Evolutionary conservation across 1,139 yeast species (phyloP).

Genomic region (Geotrichum cucujoidarum): DNA sequence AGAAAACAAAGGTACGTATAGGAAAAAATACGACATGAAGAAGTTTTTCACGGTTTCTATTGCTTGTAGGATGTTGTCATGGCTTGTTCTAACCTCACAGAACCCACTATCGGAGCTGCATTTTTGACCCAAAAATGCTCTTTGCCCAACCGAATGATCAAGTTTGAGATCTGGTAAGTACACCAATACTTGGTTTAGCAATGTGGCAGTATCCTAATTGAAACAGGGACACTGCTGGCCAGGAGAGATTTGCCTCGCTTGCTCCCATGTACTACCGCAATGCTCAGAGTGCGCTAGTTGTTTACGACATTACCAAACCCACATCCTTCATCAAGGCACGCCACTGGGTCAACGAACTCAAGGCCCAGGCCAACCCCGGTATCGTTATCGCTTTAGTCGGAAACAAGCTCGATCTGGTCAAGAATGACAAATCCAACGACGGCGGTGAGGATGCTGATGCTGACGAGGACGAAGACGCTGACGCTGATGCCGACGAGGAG

Average conservation of each 20-base stretch:
- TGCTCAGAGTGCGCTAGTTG: slow-evolving; percentile 97
- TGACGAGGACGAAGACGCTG: slow-evolving; percentile 33
- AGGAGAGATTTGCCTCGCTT: slow-evolving; percentile 90
- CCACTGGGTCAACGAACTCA: slow-evolving; percentile 96
- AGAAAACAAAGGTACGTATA: slow-evolving; percentile 68
- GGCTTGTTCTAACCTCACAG: slow-evolving; percentile 30
- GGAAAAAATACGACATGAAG: too few relatives aligned
- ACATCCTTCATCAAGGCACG: slow-evolving; percentile 98
- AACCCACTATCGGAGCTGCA: slow-evolving; percentile 98
- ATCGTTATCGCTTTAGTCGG: slow-evolving; percentile 93
- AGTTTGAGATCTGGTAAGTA: slow-evolving; percentile 81
- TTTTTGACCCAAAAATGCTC: slow-evolving; percentile 92
- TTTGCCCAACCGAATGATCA: slow-evolving; percentile 82
- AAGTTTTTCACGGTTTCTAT: not conserved
- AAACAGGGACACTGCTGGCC: slow-evolving; percentile 87
- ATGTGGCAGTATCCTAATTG: not conserved
- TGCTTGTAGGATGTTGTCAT: not conserved
- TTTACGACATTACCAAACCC: slow-evolving; percentile 92
- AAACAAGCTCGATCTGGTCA: slow-evolving; percentile 70
- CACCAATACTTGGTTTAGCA: not conserved
- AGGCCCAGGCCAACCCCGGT: slow-evolving; percentile 88
- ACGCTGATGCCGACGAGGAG: slow-evolving; percentile 30
- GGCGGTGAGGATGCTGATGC: slow-evolving; percentile 10
- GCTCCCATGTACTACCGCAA: slow-evolving; percentile 98
- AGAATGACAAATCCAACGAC: not conserved